These are phyloP conservation scores for Nepenthes gracilis DNA, from an alignment of 148 eudicot species.

Conservation along the genomic window DNA sequence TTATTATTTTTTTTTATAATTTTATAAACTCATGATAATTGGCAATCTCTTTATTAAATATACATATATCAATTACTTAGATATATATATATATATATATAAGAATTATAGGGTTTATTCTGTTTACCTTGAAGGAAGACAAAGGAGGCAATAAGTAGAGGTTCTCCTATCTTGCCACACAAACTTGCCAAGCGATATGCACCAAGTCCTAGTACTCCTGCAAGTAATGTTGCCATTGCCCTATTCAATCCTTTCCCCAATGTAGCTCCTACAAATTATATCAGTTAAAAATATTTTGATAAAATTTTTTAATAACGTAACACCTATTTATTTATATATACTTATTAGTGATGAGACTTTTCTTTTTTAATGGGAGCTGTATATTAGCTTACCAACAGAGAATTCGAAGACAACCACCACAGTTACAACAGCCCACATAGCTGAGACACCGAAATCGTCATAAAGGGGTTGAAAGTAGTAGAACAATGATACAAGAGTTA, in stretches of 20 bases:
- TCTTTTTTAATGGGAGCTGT: no score
- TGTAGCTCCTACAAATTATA: conserved; percentile 22
- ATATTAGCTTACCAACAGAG: conserved; percentile 13
- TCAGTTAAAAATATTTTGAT: not conserved
- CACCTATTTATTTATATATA: no score
- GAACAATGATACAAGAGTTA: conserved; percentile 20
- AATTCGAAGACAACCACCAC: conserved; percentile 28
- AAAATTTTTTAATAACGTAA: no score
- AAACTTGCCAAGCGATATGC: conserved; percentile 22
- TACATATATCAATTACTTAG: no score
- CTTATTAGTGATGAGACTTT: no score
- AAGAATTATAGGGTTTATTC: no score
- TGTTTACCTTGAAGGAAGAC: conserved; percentile 7
- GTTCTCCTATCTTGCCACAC: conserved; percentile 11
- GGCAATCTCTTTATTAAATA: no score
- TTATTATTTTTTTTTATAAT: no score
- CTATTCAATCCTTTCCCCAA: conserved; percentile 31
- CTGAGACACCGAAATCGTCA: conserved; percentile 20
- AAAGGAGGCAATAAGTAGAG: conserved; percentile 3
- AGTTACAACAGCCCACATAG: conserved; percentile 29
- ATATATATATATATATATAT: no score
- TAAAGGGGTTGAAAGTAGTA: conserved; percentile 23
- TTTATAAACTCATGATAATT: no score
- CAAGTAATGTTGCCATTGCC: conserved; percentile 25
- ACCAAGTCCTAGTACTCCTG: conserved; percentile 27